Conservation (phyloP, 1,139 yeast genomes). For the Candida smagusa region DNA sequence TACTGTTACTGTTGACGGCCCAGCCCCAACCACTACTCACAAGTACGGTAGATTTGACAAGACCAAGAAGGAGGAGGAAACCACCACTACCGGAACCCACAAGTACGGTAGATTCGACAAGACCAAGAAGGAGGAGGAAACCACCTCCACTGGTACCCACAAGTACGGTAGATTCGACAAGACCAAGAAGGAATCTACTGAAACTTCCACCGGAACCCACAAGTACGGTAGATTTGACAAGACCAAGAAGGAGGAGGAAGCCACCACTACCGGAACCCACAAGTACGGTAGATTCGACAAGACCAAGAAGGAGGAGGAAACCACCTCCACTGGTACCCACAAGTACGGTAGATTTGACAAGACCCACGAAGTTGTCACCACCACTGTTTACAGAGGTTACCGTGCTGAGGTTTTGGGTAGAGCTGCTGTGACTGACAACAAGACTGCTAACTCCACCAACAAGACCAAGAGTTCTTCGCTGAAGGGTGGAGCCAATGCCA, state of each 20-base stretch:
- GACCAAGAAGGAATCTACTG: constrained; percentile 22
- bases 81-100: constrained; percentile 37
- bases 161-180: constrained; percentile 49
- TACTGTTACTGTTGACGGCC: constrained; percentile 26
- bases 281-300: constrained; percentile 48
- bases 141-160: constrained; percentile 38
- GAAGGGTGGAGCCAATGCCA: constrained; percentile 17
- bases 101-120: constrained; percentile 48
- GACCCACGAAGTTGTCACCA: constrained; percentile 24
- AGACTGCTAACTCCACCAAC: constrained; percentile 10
- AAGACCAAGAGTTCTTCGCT: constrained; percentile 13
- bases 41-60: constrained; percentile 37
- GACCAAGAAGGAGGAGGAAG: constrained; percentile 33
- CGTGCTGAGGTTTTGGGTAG: constrained; percentile 5
- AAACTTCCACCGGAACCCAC: constrained; percentile 42
- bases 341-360: constrained; percentile 37
- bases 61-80: constrained; percentile 26
- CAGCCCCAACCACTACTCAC: constrained; percentile 33
- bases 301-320: constrained; percentile 25
- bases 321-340: constrained; percentile 31
- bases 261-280: constrained; percentile 42
- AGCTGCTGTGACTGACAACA: constrained; percentile 11
- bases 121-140: constrained; percentile 24
- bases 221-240: constrained; percentile 50
- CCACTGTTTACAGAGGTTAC: constrained; percentile 17